Base-by-base conservation (phyloP, 2,329 filamentous ascomycete genomes). In the Diaporthe sp. region DNA sequence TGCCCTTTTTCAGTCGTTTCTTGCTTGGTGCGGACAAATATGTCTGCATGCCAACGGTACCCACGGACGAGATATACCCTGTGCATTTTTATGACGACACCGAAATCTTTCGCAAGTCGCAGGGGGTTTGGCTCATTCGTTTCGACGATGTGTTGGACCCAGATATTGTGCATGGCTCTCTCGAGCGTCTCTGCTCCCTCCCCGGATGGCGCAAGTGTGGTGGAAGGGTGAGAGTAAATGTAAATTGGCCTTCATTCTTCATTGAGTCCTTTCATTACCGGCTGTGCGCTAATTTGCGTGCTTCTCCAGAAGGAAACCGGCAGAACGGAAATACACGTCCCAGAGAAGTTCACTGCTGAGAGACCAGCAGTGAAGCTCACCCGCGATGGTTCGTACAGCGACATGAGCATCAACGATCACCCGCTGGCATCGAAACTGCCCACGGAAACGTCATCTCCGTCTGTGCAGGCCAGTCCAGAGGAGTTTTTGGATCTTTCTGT, bases 241-340 rank as follows among this genome's bases (percentile, higher is more conserved):
- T 80, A 75, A 75, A 77, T 12, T 6, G 19, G 8, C 57, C 25
- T n/a, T 17, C n/a, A 8, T 15, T 30, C 52, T 54, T 30, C 6
- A 54, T 10, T 30, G 17, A 0, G 1, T 4, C 13, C 2, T 12
- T 6, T 54, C 25, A 30, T 13, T 15, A 54, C 25, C 19, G 7
- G 3, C 15, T 3, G 6, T 30, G 25, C 2, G 4, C 52, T 54
- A 30, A 54, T 25, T 7, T 54, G 13, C 19, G 52, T 54, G 52
- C 17, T 30, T 1, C 25, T 54, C 15, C 12, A 60, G 33, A 42
- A 80, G 78, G 70, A 72, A n/a, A 70, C 76, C 25, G 78, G 77
- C n/a, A 79, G 78, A 66, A 80, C 87, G 3, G 85, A 86, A 76
- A 84, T 85, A 71, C 85, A 86, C 68, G 80, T 87, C 50, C 85